Percentiles rank a stretch among this genome's conserved stretches.
These are phyloP conservation scores for Mycena rosella DNA, from an alignment of 768 basidiomycete genomes.

Conservation along the genomic window DNA sequence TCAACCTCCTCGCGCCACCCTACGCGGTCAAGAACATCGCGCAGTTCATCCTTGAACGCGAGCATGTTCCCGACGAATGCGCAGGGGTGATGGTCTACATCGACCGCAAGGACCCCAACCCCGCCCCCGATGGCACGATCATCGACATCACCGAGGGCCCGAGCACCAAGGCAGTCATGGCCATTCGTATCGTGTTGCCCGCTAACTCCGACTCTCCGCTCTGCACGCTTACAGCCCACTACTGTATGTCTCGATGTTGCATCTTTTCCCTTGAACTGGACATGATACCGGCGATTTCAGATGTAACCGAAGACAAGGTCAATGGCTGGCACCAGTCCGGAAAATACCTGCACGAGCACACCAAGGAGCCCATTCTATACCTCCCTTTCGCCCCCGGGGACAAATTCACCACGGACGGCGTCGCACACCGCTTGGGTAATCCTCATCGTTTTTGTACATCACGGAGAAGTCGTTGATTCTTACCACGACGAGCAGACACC, in stretches of 20 bases:
- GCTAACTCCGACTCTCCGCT: not conserved
- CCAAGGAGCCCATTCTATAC: conserved; percentile 20
- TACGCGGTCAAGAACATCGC: too few species aligned
- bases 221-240: too few species aligned
- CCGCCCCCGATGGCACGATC: not conserved
- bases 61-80: too few species aligned
- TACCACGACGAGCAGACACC: conserved; percentile 2
- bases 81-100: too few species aligned
- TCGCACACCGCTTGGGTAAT: conserved; percentile 18
- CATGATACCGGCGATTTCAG: conserved; percentile 15
- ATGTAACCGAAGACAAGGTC: conserved; percentile 19
- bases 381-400: conserved; percentile 20
- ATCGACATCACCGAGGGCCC: conserved; percentile 1
- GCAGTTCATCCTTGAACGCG: too few species aligned
- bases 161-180: not conserved
- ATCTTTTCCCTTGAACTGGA: not conserved
- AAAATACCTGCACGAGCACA: conserved; percentile 28
- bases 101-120: not conserved
- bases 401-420: conserved; percentile 11
- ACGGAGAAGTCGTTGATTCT: not conserved
- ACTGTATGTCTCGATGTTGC: not conserved
- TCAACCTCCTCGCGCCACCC: too few species aligned
- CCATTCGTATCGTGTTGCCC: not conserved
- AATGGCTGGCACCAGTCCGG: conserved; percentile 17
- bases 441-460: not conserved